Conservation (phyloP, 768 basidiomycete genomes). For the Macrolepiota fuliginosa region DNA sequence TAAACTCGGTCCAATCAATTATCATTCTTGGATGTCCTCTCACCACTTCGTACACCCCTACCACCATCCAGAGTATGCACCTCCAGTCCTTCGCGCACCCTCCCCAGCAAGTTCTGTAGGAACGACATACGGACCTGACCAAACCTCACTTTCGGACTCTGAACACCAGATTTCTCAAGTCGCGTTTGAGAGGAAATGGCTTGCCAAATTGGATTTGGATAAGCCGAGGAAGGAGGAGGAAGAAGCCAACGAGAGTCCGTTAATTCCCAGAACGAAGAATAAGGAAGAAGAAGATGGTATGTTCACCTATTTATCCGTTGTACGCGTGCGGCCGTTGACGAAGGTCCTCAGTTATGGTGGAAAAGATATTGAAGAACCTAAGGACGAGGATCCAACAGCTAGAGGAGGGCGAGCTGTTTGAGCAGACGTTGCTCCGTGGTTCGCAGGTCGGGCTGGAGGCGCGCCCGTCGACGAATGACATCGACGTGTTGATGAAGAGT, state of each 20-base stretch:
- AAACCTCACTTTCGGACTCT: slow-evolving; percentile 43
- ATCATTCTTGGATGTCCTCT: slow-evolving; percentile 1
- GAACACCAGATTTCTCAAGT: slow-evolving; percentile 35
- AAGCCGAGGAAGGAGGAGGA: slow-evolving; percentile 38
- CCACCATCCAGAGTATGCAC: slow-evolving; percentile 43
- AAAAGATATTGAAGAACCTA: slow-evolving; percentile 35
- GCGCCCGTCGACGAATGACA: slow-evolving; percentile 41
- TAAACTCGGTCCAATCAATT: not conserved
- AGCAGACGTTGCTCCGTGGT: slow-evolving; percentile 43
- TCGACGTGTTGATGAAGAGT: slow-evolving; percentile 48
- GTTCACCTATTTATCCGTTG: slow-evolving; percentile 14
- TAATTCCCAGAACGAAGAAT: slow-evolving; percentile 25
- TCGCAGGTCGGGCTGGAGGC: slow-evolving; percentile 43
- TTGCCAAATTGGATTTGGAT: slow-evolving; percentile 35
- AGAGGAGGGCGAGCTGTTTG: slow-evolving; percentile 48
- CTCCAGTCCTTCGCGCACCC: slow-evolving; percentile 44
- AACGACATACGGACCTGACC: slow-evolving; percentile 42
- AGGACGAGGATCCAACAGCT: slow-evolving; percentile 35
- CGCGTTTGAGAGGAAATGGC: slow-evolving; percentile 42
- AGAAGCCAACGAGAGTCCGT: slow-evolving; percentile 34
- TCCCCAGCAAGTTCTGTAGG: slow-evolving; percentile 55
- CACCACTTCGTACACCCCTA: slow-evolving; percentile 16
- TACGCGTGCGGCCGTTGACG: not conserved
- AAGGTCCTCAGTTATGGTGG: slow-evolving; percentile 19
- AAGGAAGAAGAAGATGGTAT: slow-evolving; percentile 33